Evolutionary conservation across 257 asterid genomes (phyloP).

Genomic region (Gentiana macrophylla): DNA sequence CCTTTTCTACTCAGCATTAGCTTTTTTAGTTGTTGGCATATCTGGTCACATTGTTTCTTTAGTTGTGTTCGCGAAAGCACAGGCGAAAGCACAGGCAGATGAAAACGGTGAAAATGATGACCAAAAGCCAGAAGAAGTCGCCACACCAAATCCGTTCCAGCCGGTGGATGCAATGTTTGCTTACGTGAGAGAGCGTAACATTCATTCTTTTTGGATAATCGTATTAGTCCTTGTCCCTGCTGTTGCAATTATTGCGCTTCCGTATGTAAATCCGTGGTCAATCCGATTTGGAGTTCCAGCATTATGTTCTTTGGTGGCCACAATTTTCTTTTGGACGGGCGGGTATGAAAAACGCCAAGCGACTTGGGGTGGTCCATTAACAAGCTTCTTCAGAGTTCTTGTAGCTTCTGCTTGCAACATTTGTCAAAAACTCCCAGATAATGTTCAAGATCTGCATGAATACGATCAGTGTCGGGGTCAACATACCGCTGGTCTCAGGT

Average conservation of each 20-base stretch:
- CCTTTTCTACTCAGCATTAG: constrained; percentile 7
- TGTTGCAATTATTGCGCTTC: not conserved
- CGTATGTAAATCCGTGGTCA: constrained; percentile 2
- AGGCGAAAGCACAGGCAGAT: not conserved
- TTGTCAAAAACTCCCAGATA: not conserved
- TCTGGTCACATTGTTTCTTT: constrained; percentile 12
- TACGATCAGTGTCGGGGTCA: not conserved
- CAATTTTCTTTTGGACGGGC: not conserved
- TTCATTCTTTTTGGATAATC: not conserved
- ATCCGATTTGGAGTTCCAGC: constrained; percentile 4
- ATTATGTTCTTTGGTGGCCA: not conserved
- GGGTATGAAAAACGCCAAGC: not conserved
- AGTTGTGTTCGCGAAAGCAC: constrained; percentile 1
- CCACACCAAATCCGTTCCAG: not conserved
- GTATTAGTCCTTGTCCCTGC: constrained; percentile 1
- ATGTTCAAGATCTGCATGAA: not conserved
- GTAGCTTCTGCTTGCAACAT: not conserved
- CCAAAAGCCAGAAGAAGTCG: not conserved
- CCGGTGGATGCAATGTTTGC: constrained; percentile 9
- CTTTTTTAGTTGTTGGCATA: constrained; percentile 4
- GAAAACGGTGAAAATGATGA: not conserved
- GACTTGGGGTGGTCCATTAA: not conserved
- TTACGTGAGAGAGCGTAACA: not conserved
- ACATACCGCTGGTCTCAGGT: constrained; percentile 3
- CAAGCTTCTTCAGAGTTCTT: not conserved